A percentile compares a stretch with the other conserved stretches of the same genome.
phyloP scores from a whole-genome alignment of 2,329 filamentous ascomycete species.

The Rhinocladiella similis region DNA sequence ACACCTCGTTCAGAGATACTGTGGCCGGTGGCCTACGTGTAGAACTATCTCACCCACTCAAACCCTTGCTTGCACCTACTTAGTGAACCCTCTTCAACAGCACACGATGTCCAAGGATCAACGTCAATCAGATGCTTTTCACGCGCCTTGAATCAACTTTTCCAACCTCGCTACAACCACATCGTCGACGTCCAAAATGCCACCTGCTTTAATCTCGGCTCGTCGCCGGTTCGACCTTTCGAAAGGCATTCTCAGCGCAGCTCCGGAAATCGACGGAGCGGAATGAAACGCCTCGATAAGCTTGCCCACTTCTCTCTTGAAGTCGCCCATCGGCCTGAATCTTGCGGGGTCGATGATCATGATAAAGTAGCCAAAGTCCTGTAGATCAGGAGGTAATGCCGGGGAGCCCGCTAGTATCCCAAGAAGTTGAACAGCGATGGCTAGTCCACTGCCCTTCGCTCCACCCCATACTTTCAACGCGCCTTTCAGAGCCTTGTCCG shows the following conservation, averaged over 20 bases:
- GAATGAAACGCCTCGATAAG: conserved; percentile 14
- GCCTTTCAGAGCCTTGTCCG: conserved; percentile 14
- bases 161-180: conserved; percentile 14
- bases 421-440: conserved; percentile 18
- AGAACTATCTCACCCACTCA: no score
- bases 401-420: conserved; percentile 18
- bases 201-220: conserved; percentile 4
- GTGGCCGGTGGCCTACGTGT: no score
- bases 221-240: conserved; percentile 12
- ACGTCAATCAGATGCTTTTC: not conserved
- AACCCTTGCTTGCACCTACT: no score
- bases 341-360: conserved; percentile 15
- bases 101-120: no score
- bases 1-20: no score
- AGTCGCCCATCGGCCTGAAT: conserved; percentile 20
- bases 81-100: no score
- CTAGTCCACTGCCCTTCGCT: conserved; percentile 16
- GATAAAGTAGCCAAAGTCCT: conserved; percentile 18
- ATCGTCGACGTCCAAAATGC: conserved; percentile 15
- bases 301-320: conserved; percentile 17
- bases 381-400: conserved; percentile 12
- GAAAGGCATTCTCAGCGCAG: conserved; percentile 13
- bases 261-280: conserved; percentile 7
- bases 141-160: conserved; percentile 2
- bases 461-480: conserved; percentile 17